A percentile compares a stretch with the other conserved stretches of the same genome.
These are phyloP conservation scores for Rubia tinctorum DNA, from an alignment of 305 asterid species.

Conservation along the genomic window DNA sequence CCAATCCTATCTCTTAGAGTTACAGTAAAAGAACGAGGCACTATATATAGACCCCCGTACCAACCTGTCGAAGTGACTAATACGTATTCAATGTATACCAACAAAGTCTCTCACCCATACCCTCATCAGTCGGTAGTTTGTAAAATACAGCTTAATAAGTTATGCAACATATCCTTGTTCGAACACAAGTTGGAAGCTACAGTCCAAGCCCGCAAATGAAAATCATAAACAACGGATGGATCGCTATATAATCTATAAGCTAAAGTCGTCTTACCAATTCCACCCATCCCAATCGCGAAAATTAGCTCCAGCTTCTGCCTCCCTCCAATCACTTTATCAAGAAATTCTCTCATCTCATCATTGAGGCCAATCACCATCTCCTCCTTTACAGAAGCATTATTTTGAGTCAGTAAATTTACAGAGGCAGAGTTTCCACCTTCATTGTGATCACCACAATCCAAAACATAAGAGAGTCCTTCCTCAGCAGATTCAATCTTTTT, in stretches of 20 bases:
- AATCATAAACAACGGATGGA: background rate
- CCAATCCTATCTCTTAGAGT: too few species aligned
- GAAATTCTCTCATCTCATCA: background rate
- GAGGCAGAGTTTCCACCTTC: too few species aligned
- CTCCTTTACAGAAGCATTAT: background rate
- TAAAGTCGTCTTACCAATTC: conserved; percentile 20
- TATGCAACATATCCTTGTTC: conserved; percentile 5
- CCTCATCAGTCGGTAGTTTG: background rate
- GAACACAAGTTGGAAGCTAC: background rate
- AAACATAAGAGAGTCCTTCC: too few species aligned
- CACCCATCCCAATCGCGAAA: conserved; percentile 11
- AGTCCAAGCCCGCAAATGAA: conserved; percentile 12
- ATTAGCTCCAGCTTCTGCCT: conserved; percentile 7
- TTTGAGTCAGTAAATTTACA: too few species aligned
- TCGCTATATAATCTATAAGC: conserved; percentile 5
- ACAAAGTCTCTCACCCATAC: conserved; percentile 16
- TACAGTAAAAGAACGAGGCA: too few species aligned
- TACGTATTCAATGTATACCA: too few species aligned
- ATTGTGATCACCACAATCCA: too few species aligned
- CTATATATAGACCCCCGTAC: too few species aligned
- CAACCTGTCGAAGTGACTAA: too few species aligned
- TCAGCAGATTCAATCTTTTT: too few species aligned
- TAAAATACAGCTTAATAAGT: conserved; percentile 3
- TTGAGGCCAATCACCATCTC: conserved; percentile 3
- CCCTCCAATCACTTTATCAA: conserved; percentile 5